phyloP scores from a whole-genome alignment of 306 rosid species.

The Abrus precatorius region DNA sequence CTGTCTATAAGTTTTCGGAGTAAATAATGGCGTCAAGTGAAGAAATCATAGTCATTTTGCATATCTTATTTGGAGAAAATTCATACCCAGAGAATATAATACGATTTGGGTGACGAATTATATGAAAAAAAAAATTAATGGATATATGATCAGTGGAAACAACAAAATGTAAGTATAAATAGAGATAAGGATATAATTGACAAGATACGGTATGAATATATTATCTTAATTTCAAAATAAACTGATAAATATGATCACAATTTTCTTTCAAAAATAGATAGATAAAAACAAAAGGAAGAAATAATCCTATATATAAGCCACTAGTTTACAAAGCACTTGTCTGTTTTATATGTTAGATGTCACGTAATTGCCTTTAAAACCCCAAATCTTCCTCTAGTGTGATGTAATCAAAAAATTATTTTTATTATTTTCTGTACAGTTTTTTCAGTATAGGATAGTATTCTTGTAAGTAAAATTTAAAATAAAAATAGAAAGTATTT shows the following conservation, averaged over 20 bases:
- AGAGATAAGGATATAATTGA: background rate
- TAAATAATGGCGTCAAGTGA: slow-evolving; percentile 4
- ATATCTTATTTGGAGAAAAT: background rate
- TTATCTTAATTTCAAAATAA: too few species aligned
- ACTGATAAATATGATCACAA: too few species aligned
- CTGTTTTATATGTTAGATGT: background rate
- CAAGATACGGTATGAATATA: too few species aligned
- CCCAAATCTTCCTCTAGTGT: background rate
- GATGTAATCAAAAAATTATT: too few species aligned
- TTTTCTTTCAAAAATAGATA: too few species aligned
- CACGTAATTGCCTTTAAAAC: background rate
- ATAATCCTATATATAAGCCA: too few species aligned
- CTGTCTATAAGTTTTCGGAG: background rate
- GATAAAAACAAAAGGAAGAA: too few species aligned
- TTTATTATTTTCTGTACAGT: too few species aligned
- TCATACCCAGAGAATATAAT: background rate
- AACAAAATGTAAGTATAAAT: background rate
- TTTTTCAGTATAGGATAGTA: too few species aligned
- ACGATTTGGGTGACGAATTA: background rate
- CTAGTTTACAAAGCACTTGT: too few species aligned
- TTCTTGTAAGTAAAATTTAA: too few species aligned
- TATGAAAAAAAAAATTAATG: background rate
- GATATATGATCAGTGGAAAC: background rate
- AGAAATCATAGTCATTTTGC: background rate
- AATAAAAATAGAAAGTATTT: too few species aligned